Evolutionary conservation across 768 basidiomycete genomes (phyloP), one percentile per base, ranked within the genome.

Genomic region (Tulasnella sp.): DNA sequence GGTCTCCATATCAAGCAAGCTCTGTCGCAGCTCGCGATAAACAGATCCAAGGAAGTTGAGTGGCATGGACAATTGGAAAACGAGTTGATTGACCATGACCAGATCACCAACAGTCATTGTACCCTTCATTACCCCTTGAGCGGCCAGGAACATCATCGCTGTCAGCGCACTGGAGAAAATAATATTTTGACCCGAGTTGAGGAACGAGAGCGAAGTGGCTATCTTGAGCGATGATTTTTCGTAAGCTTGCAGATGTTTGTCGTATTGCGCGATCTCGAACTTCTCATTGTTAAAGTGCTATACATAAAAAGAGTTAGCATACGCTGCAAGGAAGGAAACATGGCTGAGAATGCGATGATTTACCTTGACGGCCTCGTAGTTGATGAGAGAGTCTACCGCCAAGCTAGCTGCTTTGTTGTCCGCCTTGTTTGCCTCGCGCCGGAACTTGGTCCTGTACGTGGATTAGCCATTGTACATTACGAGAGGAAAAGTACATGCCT

Each of bases 311-410:
- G 9, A 15, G 6, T 2, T 25, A 10, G 22, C 7, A 16, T 25
- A 10, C 1, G 13, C 13, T 19, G 31, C 47, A 57, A 12, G 4
- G 19, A n/a, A 37, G 16, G 1, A 35, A 16, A 39, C 35, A 13
- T 16, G 2, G 19, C 1, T 10, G 19, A 28, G 20, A 16, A 45
- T 39, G 25, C n/a, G 20, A 24, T 4, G 24, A 13, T 37, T 66
- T 56, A 91, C 92, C 75, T 98, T 99, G 60, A 99, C 95, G 3
- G 95, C 95, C 63, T 99, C 95, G 60, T 89, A 98, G 62, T 99
- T 99, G 64, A 99, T 93, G 37, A 99, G 69, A 0, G 92, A 88
- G 62, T 99, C 95, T 3, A 98, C 89, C 2, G 89, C 87, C 2
- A 84, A 77, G 0, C 88, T 86, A 0, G 93, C 95, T 15, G 93